These are phyloP conservation scores for Pleurotus citrinopileatus DNA, from an alignment of 768 basidiomycete genomes.

Conservation along the genomic window DNA sequence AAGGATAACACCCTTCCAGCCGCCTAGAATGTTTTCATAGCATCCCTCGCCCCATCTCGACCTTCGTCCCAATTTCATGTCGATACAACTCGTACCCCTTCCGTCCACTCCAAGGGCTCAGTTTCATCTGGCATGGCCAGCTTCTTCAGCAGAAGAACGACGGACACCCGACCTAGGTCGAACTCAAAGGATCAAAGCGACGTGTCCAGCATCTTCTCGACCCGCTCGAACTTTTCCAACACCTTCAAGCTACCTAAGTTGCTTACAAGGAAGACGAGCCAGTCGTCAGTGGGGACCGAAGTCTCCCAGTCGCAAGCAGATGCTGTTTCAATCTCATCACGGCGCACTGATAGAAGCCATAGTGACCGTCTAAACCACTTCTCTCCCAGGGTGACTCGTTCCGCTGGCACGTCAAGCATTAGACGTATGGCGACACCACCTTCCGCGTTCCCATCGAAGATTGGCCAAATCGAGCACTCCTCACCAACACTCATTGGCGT, in stretches of 20 bases:
- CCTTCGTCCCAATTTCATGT: constrained; percentile 10
- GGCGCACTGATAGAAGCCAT: constrained; percentile 4
- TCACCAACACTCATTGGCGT: constrained; percentile 15
- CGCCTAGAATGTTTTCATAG: neutral
- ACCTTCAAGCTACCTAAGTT: constrained; percentile 25
- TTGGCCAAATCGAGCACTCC: constrained; percentile 17
- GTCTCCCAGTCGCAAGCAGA: constrained; percentile 21
- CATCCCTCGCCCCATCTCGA: constrained; percentile 11
- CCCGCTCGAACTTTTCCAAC: constrained; percentile 13
- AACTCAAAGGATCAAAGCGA: constrained; percentile 8
- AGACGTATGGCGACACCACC: constrained; percentile 17
- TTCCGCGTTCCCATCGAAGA: constrained; percentile 20
- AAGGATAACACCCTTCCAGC: neutral
- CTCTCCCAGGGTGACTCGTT: constrained; percentile 12
- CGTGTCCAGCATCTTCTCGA: constrained; percentile 20
- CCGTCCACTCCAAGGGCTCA: constrained; percentile 21
- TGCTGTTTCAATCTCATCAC: constrained; percentile 8
- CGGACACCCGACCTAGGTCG: constrained; percentile 9
- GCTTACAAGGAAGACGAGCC: constrained; percentile 29
- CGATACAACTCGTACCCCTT: constrained; percentile 15
- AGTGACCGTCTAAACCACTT: neutral
- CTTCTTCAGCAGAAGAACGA: constrained; percentile 32
- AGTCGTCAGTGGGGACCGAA: constrained; percentile 26
- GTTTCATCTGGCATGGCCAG: constrained; percentile 29
- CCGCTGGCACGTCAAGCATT: constrained; percentile 1